These are phyloP conservation scores for Cryphonectria carpinicola DNA, from an alignment of 2,329 filamentous ascomycete species.

Conservation along the genomic window DNA sequence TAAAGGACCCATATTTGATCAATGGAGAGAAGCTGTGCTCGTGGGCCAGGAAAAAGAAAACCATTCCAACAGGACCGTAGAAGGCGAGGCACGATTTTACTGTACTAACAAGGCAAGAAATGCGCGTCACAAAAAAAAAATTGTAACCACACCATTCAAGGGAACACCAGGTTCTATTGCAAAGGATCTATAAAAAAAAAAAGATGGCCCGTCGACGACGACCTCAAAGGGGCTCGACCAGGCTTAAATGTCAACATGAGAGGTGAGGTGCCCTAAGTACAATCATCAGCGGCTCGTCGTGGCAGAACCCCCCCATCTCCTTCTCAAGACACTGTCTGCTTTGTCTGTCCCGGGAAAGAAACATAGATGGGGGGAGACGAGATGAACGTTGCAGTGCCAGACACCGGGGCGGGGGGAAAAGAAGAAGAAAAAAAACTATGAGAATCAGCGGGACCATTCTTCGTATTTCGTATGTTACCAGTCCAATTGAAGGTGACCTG, in stretches of 20 bases:
- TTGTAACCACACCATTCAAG: conserved; percentile 4
- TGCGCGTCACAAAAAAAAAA: conserved; percentile 5
- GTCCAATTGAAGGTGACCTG: conserved; percentile 28
- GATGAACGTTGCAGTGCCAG: neutral
- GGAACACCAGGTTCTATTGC: conserved; percentile 9
- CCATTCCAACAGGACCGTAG: neutral
- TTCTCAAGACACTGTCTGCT: conserved; percentile 6
- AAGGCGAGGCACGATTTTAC: neutral
- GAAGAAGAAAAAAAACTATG: conserved; percentile 24
- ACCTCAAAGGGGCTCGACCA: conserved; percentile 12
- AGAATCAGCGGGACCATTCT: conserved; percentile 27
- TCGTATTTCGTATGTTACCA: conserved; percentile 28
- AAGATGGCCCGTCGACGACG: conserved; percentile 12
- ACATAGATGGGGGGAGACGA: neutral
- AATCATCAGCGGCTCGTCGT: conserved; percentile 29
- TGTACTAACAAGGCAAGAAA: conserved; percentile 1
- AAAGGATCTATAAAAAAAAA: conserved; percentile 19
- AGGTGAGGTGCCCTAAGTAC: conserved; percentile 26
- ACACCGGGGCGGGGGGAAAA: neutral
- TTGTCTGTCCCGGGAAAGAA: neutral
- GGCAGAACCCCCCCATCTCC: conserved; percentile 14
- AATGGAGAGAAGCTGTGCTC: conserved; percentile 8
- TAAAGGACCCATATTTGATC: too few relatives aligned
- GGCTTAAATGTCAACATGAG: conserved; percentile 6
- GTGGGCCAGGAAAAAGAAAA: neutral